A percentile compares a stretch with the other conserved stretches of the same genome.
Conservation (phyloP, 768 basidiomycete genomes). For the Hericium rajendrae region DNA sequence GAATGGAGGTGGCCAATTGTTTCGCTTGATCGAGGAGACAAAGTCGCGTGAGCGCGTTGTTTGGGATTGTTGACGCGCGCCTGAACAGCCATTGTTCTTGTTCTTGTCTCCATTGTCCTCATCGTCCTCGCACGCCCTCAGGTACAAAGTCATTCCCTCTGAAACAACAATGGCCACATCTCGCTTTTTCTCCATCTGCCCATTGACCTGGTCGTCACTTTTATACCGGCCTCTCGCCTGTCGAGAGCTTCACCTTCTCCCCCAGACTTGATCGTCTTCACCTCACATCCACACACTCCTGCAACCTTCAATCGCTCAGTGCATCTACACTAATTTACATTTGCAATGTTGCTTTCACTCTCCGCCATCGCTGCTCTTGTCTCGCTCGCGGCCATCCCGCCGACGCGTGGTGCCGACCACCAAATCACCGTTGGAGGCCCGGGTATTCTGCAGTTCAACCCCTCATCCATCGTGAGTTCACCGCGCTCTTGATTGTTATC, state of each 20-base stretch:
- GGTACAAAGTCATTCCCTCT: conserved; percentile 3
- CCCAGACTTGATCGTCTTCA: neutral
- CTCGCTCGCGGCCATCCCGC: conserved; percentile 24
- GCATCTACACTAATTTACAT: neutral
- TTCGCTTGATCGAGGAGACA: neutral
- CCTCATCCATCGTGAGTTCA: conserved; percentile 23
- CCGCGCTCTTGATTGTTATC: neutral
- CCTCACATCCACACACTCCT: neutral
- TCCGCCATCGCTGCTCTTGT: conserved; percentile 13
- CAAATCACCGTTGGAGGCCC: conserved; percentile 41
- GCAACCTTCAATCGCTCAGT: neutral
- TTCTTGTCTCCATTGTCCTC: conserved; percentile 1
- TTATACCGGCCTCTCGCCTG: neutral
- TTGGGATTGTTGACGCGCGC: neutral
- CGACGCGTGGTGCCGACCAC: conserved; percentile 27
- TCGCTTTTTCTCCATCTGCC: neutral
- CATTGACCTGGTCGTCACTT: conserved; percentile 9
- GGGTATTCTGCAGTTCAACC: conserved; percentile 31
- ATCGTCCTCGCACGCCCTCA: neutral
- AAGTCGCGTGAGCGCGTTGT: neutral
- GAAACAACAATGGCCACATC: neutral
- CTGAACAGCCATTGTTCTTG: neutral
- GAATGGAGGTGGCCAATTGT: neutral
- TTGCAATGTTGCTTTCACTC: conserved; percentile 14
- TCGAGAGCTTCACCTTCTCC: neutral